phyloP scores from a whole-genome alignment of 257 asterid species.

The Paulownia fortunei region DNA sequence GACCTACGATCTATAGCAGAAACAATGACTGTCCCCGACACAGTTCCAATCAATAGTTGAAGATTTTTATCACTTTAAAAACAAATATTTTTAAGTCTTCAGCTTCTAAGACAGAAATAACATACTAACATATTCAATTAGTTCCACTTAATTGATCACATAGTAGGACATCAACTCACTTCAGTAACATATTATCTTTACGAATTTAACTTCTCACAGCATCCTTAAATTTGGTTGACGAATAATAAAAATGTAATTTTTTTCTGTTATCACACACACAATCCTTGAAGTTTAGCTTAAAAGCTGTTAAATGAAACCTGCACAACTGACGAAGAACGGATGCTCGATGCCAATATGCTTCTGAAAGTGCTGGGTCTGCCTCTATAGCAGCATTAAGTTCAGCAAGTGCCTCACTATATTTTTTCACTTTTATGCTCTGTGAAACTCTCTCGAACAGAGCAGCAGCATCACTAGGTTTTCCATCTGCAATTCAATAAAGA shows the following conservation, averaged over 20 bases:
- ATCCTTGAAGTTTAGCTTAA: slow-evolving; percentile 1
- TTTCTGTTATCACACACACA: background rate
- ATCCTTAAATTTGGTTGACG: background rate
- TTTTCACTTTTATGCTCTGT: slow-evolving; percentile 77
- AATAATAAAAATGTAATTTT: background rate
- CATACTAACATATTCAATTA: background rate
- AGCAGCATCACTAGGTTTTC: slow-evolving; percentile 71
- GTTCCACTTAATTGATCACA: slow-evolving; percentile 3
- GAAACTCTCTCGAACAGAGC: slow-evolving; percentile 78
- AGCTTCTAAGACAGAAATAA: background rate
- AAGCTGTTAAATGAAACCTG: slow-evolving; percentile 52
- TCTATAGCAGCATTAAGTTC: slow-evolving; percentile 89
- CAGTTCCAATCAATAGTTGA: background rate
- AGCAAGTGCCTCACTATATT: slow-evolving; percentile 82
- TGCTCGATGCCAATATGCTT: slow-evolving; percentile 83
- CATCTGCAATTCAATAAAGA: slow-evolving; percentile 50
- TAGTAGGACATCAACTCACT: background rate
- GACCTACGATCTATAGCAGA: background rate
- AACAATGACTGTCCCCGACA: background rate
- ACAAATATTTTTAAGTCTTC: background rate
- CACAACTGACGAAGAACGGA: slow-evolving; percentile 82
- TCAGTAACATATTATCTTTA: background rate
- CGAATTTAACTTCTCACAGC: slow-evolving; percentile 10
- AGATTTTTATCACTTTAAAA: background rate
- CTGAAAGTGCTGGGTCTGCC: slow-evolving; percentile 81